Evolutionary conservation across 2,329 filamentous ascomycete species (phyloP).

Genomic region (Calycina herbarum): DNA sequence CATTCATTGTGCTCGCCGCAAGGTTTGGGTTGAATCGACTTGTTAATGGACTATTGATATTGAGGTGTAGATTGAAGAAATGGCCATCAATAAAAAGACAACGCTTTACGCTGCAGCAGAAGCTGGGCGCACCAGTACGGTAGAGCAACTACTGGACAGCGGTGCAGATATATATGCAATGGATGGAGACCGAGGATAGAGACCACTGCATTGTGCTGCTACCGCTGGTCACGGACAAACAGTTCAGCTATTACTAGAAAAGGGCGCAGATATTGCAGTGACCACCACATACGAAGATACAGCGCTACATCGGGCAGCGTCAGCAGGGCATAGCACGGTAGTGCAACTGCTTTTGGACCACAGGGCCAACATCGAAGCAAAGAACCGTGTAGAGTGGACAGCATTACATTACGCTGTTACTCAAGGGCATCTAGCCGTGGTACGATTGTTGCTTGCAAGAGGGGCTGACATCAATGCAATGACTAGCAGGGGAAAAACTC

Average conservation of each 20-base stretch:
- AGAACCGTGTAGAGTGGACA: background rate
- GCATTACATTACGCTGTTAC: background rate
- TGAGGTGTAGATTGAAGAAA: too few species aligned
- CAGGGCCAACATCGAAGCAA: background rate
- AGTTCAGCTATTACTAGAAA: background rate
- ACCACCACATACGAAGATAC: background rate
- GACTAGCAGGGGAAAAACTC: background rate
- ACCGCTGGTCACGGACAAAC: background rate
- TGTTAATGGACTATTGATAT: background rate
- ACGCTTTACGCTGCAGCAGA: background rate
- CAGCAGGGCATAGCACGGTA: background rate
- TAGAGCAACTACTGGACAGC: background rate
- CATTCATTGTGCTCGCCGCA: background rate
- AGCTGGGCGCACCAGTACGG: background rate
- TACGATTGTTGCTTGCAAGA: background rate
- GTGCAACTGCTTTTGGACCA: background rate
- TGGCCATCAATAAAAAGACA: background rate
- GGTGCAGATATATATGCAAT: background rate
- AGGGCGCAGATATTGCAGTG: background rate
- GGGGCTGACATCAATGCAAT: background rate
- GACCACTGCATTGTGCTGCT: background rate
- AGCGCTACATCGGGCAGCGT: background rate
- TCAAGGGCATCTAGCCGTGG: background rate
- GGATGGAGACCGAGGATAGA: accelerated
- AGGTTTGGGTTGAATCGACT: background rate